Conservation (phyloP, 2,329 filamentous ascomycete species). For the Ascochyta viciae-villosae region DNA sequence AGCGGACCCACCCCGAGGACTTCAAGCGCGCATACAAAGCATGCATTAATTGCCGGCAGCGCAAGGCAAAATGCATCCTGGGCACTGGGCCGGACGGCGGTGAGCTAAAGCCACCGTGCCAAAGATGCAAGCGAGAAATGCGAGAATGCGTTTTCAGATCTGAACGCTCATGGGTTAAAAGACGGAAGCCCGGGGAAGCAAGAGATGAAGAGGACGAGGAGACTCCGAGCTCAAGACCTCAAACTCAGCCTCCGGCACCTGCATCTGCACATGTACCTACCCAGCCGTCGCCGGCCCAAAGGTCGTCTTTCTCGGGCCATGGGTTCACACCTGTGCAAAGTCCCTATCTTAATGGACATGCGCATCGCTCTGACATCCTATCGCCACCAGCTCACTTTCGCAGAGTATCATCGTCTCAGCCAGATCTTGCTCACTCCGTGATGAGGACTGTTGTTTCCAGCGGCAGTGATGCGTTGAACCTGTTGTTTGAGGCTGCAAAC, state of each 20-base stretch:
- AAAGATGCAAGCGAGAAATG: constrained; percentile 59
- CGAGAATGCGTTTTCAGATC: constrained; percentile 57
- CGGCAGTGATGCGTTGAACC: constrained; percentile 61
- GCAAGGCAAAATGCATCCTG: constrained; percentile 61
- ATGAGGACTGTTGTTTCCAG: constrained; percentile 61
- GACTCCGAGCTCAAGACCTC: not conserved
- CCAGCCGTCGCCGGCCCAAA: constrained; percentile 30
- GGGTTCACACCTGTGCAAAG: constrained; percentile 34
- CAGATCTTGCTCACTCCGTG: constrained; percentile 50
- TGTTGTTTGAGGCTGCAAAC: constrained; percentile 60
- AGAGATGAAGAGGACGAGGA: constrained; percentile 35
- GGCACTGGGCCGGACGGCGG: constrained; percentile 51
- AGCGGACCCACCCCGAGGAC: constrained; percentile 49
- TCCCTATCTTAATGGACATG: constrained; percentile 31
- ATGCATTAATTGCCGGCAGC: constrained; percentile 60
- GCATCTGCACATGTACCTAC: constrained; percentile 18
- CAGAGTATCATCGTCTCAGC: constrained; percentile 43
- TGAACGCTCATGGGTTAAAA: constrained; percentile 49
- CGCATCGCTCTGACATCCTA: constrained; percentile 37
- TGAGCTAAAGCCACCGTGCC: constrained; percentile 54
- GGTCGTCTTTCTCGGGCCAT: constrained; percentile 36
- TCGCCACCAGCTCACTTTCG: constrained; percentile 40
- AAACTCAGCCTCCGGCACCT: constrained; percentile 15
- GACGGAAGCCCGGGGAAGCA: constrained; percentile 43
- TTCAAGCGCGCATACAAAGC: constrained; percentile 64